These are phyloP conservation scores for Debaryomyces nepalensis DNA, from an alignment of 1,139 yeast species.

Conservation along the genomic window DNA sequence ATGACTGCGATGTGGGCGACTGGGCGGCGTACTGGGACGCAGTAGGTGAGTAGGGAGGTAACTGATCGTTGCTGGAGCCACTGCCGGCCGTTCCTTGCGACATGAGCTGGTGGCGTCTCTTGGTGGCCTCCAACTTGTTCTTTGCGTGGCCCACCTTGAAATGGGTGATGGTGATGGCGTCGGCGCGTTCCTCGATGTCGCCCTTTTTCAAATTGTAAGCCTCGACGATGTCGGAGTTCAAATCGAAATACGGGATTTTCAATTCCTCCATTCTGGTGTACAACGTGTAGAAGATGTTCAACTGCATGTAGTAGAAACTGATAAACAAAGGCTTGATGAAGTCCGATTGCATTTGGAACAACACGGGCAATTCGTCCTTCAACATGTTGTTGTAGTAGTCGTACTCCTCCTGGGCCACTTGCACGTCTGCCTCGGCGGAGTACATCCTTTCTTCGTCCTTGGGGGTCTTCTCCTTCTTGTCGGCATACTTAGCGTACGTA, in stretches of 20 bases:
- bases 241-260: slow-evolving; percentile 94
- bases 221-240: slow-evolving; percentile 79
- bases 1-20: slow-evolving; percentile 17
- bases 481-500: slow-evolving; percentile 70
- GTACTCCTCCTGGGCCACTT: slow-evolving; percentile 91
- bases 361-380: slow-evolving; percentile 83
- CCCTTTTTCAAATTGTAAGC: slow-evolving; percentile 84
- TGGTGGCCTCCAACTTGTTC: slow-evolving; percentile 79
- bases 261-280: slow-evolving; percentile 91
- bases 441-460: slow-evolving; percentile 93
- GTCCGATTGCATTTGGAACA: slow-evolving; percentile 87
- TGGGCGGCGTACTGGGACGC: slow-evolving; percentile 20
- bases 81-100: slow-evolving; percentile 35
- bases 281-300: slow-evolving; percentile 91
- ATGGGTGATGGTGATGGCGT: slow-evolving; percentile 83
- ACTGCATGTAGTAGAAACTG: slow-evolving; percentile 94
- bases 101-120: slow-evolving; percentile 66
- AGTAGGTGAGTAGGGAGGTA: slow-evolving; percentile 38
- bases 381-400: slow-evolving; percentile 95
- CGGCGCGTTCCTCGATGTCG: slow-evolving; percentile 85
- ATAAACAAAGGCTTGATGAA: slow-evolving; percentile 93
- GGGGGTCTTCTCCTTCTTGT: slow-evolving; percentile 77
- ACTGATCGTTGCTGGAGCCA: slow-evolving; percentile 28
- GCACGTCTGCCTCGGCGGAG: slow-evolving; percentile 85
- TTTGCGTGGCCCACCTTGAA: slow-evolving; percentile 90